phyloP scores from a whole-genome alignment of 768 basidiomycete genomes.

The Tulasnella sp. region DNA sequence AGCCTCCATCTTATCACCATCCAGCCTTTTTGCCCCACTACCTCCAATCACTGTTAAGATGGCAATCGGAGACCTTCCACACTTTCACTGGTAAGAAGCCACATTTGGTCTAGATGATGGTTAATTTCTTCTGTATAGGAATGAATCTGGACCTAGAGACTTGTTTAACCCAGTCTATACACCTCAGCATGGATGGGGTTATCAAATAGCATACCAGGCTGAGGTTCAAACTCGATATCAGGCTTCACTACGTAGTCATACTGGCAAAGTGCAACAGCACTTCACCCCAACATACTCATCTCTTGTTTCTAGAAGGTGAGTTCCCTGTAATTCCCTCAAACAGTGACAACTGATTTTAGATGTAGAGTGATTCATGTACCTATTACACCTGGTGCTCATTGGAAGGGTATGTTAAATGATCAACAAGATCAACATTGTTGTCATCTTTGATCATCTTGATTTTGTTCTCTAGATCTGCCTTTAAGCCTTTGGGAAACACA shows the following conservation, averaged over 20 bases:
- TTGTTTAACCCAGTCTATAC: not conserved
- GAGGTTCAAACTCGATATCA: slow-evolving; percentile 9
- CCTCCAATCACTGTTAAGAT: not conserved
- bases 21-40: not conserved
- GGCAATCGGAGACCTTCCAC: slow-evolving; percentile 19
- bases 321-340: not conserved
- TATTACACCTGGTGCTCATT: not conserved
- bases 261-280: slow-evolving; percentile 7
- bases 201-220: not conserved
- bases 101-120: not conserved
- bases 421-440: not conserved
- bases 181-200: not conserved
- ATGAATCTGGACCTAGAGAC: not conserved
- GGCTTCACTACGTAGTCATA: not conserved
- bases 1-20: not conserved
- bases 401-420: not conserved
- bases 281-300: slow-evolving; percentile 6
- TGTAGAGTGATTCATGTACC: slow-evolving; percentile 10
- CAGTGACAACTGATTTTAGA: not conserved
- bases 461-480: not conserved
- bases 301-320: not conserved
- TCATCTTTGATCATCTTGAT: not conserved
- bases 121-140: not conserved
- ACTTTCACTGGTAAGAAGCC: slow-evolving; percentile 5
- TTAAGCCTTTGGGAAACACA: not conserved